Base-by-base conservation (phyloP, 148 eudicot species). In the Rhododendron williamsianum region DNA sequence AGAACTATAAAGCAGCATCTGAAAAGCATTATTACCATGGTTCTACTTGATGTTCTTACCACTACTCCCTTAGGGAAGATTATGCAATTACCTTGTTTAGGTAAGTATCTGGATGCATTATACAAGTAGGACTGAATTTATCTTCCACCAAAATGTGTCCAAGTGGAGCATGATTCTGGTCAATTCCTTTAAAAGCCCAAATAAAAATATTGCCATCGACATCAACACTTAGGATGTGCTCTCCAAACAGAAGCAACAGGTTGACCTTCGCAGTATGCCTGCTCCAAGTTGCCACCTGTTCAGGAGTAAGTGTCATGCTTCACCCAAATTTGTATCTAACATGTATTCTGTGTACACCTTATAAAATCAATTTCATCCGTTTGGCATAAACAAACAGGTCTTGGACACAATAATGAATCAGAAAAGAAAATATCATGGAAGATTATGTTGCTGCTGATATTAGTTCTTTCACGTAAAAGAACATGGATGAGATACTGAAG, bases 31-130 rank as follows among this genome's bases (percentile, higher is more conserved):
- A 73, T 49, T 51, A 13, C 38, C 16, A 77, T 83, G 18, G 33
- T 27, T 51, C 72, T 80, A 36, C 21, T 27, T 82, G 1, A 80
- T 16, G 48, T 12, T 80, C 78, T 41, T 49, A 78, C 0, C 76
- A 41, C 30, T 76, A 45, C 81, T 49, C 74, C 71, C 35, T 38
- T 51, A 48, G 46, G 87, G 54, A 12, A 76, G 46, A 81, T 1
- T 60, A 27, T 30, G 43, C 23, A 80, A n/a, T 87, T 83, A 95
- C 99, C 98, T 97, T 97, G 87, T 97, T 95, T 84, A 97, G 82
- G 87, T 97, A 97, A 38, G 99, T 97, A 89, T 97, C 99, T 18
- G 99, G 98, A 89, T 97, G 99, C 92, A 92, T 93, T 80, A 97
- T 92, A 90, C 98, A 97, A 45, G 92, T 92, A 60, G 98, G 95